Evolutionary conservation across 768 basidiomycete genomes (phyloP).

Genomic region (Fistulinella prunicolor): DNA sequence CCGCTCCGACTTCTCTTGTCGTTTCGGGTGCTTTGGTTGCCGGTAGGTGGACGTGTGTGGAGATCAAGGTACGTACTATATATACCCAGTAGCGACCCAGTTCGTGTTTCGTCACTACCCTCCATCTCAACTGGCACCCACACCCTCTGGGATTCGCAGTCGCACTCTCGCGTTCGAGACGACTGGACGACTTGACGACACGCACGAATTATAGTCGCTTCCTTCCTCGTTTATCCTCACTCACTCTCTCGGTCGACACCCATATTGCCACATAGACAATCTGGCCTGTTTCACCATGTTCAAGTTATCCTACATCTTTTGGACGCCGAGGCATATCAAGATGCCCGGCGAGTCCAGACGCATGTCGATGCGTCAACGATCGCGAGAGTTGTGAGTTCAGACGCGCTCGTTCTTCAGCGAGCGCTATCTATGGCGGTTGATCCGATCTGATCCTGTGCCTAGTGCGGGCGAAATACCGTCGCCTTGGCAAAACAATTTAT

Average conservation of each 20-base stretch:
- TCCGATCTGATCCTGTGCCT: slow-evolving; percentile 1
- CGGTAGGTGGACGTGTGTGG: slow-evolving; percentile 10
- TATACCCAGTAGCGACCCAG: neutral
- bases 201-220: too few species aligned
- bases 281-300: slow-evolving; percentile 26
- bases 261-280: neutral
- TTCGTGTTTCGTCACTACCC: slow-evolving; percentile 5
- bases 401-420: neutral
- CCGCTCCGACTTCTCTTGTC: neutral
- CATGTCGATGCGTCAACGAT: slow-evolving; percentile 21
- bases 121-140: neutral
- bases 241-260: neutral
- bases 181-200: neutral
- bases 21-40: slow-evolving; percentile 20
- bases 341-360: slow-evolving; percentile 42
- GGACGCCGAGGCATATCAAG: slow-evolving; percentile 50
- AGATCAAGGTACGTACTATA: slow-evolving; percentile 3
- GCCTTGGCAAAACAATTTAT: slow-evolving; percentile 28
- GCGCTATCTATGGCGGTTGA: too few species aligned
- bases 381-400: slow-evolving; percentile 25
- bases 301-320: slow-evolving; percentile 51
- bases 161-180: too few species aligned
- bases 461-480: slow-evolving; percentile 29
- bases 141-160: neutral
- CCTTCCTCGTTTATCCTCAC: too few species aligned